A percentile compares a stretch with the other conserved stretches of the same genome.
Evolutionary conservation across 2,329 filamentous ascomycete genomes (phyloP).

Genomic region (Microdochium nivale): DNA sequence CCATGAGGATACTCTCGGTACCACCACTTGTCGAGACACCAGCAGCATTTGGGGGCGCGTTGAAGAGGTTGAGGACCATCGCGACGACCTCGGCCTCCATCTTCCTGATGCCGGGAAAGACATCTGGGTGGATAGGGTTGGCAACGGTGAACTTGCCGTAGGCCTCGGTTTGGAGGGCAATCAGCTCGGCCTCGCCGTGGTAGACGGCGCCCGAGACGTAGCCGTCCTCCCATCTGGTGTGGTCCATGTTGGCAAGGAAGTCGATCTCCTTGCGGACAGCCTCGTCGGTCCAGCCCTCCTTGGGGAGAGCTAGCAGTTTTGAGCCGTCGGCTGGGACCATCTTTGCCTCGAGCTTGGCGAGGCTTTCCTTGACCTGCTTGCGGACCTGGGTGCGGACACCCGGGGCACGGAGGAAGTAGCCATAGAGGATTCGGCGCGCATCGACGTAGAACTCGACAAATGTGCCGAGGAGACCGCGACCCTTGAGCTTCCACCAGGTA

Average conservation of each 20-base stretch:
- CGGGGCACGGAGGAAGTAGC: slow-evolving; percentile 76
- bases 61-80: slow-evolving; percentile 88
- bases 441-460: slow-evolving; percentile 65
- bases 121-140: slow-evolving; percentile 96
- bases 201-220: slow-evolving; percentile 93
- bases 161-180: slow-evolving; percentile 82
- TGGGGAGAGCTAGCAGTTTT: slow-evolving; percentile 68
- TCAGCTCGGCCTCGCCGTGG: slow-evolving; percentile 76
- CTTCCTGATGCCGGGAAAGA: slow-evolving; percentile 95
- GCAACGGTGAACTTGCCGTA: slow-evolving; percentile 91
- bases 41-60: slow-evolving; percentile 74
- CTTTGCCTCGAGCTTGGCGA: slow-evolving; percentile 75
- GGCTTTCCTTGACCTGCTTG: slow-evolving; percentile 71
- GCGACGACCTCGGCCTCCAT: slow-evolving; percentile 98
- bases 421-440: slow-evolving; percentile 67
- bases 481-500: slow-evolving; percentile 75
- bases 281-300: slow-evolving; percentile 74
- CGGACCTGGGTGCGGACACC: slow-evolving; percentile 81
- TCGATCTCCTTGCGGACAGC: slow-evolving; percentile 72
- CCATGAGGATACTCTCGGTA: slow-evolving; percentile 95
- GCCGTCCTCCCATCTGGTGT: slow-evolving; percentile 95
- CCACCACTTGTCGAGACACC: slow-evolving; percentile 89
- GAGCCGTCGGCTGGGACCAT: slow-evolving; percentile 67
- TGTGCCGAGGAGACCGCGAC: slow-evolving; percentile 78
- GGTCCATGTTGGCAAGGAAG: slow-evolving; percentile 74